Evolutionary conservation across 257 asterid genomes (phyloP).

Genomic region (Nicotiana tabacum): DNA sequence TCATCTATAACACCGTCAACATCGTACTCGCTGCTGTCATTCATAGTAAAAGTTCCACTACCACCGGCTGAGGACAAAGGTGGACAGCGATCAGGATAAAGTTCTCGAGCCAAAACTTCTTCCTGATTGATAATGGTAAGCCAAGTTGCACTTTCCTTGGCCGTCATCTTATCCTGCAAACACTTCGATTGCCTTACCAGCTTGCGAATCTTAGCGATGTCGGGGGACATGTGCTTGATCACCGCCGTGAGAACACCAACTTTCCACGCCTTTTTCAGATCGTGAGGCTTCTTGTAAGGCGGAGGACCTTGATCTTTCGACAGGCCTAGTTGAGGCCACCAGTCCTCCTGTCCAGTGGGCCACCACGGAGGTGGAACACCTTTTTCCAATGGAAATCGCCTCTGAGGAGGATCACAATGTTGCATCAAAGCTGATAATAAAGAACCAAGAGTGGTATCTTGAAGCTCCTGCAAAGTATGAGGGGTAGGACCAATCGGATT

Average conservation of each 20-base stretch:
- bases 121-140: slow-evolving; percentile 51
- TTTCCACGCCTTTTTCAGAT: slow-evolving; percentile 65
- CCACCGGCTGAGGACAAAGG: slow-evolving; percentile 32
- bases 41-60: slow-evolving; percentile 26
- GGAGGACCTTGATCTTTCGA: slow-evolving; percentile 47
- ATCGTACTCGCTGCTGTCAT: slow-evolving; percentile 48
- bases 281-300: slow-evolving; percentile 63
- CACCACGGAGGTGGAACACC: slow-evolving; percentile 65
- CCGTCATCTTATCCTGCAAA: slow-evolving; percentile 61
- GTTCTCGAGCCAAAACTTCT: slow-evolving; percentile 52
- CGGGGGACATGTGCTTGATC: slow-evolving; percentile 58
- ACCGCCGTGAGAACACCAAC: slow-evolving; percentile 59
- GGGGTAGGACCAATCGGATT: slow-evolving; percentile 44
- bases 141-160: slow-evolving; percentile 70
- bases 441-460: slow-evolving; percentile 60
- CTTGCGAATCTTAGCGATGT: slow-evolving; percentile 55
- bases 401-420: slow-evolving; percentile 64
- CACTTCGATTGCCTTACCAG: slow-evolving; percentile 56
- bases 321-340: slow-evolving; percentile 61
- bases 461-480: slow-evolving; percentile 56
- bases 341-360: slow-evolving; percentile 56
- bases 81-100: slow-evolving; percentile 40
- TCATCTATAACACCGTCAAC: slow-evolving; percentile 40
- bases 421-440: slow-evolving; percentile 58
- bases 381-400: slow-evolving; percentile 54